phyloP scores from a whole-genome alignment of 768 basidiomycete genomes.

The Naganishia kalamii region DNA sequence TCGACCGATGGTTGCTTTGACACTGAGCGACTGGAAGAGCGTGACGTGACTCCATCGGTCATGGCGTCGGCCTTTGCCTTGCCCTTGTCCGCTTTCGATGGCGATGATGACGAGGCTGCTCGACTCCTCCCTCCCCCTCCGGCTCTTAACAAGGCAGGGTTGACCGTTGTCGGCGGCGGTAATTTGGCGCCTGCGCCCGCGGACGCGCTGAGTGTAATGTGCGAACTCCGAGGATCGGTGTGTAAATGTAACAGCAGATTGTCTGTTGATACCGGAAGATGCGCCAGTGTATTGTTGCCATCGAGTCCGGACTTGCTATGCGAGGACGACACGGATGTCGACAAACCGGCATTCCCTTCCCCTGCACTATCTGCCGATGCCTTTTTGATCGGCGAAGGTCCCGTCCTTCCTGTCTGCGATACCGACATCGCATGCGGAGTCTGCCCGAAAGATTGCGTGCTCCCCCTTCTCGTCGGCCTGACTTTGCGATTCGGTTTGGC shows the following conservation, averaged over 20 bases:
- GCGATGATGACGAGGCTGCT: slow-evolving; percentile 14
- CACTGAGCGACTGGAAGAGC: background rate
- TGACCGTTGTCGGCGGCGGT: background rate
- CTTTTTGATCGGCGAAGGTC: background rate
- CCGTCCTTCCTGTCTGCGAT: background rate
- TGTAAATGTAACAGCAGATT: slow-evolving; percentile 43
- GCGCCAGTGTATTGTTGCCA: background rate
- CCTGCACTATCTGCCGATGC: background rate
- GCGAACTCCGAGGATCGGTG: slow-evolving; percentile 40
- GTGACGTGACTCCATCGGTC: background rate
- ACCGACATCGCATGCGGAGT: background rate
- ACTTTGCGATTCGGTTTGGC: slow-evolving; percentile 7
- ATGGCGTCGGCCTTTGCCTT: slow-evolving; percentile 17
- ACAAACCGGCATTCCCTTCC: background rate
- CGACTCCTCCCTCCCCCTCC: slow-evolving; percentile 21
- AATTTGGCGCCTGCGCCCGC: slow-evolving; percentile 1
- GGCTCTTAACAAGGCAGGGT: background rate
- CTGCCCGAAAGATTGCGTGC: background rate
- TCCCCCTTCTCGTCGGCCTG: slow-evolving; percentile 7
- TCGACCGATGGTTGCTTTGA: background rate
- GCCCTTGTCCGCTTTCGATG: slow-evolving; percentile 25
- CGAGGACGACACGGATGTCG: background rate
- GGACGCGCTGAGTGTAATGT: slow-evolving; percentile 35
- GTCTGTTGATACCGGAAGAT: slow-evolving; percentile 31
- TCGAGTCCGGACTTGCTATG: background rate